Evolutionary conservation across 768 basidiomycete species (phyloP).

Genomic region (Myochromella boudieri): DNA sequence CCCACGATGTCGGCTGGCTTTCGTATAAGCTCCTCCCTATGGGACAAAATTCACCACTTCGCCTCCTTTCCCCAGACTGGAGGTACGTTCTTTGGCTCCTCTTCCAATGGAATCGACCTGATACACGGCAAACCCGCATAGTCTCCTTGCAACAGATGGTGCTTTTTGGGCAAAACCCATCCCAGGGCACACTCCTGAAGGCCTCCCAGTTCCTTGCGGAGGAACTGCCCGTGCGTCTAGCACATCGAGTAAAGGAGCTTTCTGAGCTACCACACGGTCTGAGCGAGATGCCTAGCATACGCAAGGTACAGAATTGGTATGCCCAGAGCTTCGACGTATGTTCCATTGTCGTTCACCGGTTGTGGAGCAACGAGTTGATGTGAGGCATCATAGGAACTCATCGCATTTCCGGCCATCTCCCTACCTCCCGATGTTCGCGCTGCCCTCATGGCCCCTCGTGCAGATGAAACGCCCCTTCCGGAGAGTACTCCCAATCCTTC

Average conservation of each 20-base stretch:
- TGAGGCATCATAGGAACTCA: slow-evolving; percentile 72
- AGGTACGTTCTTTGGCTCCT: slow-evolving; percentile 36
- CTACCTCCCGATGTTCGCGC: slow-evolving; percentile 69
- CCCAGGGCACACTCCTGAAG: slow-evolving; percentile 90
- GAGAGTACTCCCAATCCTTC: slow-evolving; percentile 83
- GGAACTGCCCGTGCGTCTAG: slow-evolving; percentile 92
- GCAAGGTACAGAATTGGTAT: slow-evolving; percentile 98
- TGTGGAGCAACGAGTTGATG: no score
- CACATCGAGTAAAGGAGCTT: slow-evolving; percentile 94
- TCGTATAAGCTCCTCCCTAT: slow-evolving; percentile 63
- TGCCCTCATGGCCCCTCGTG: slow-evolving; percentile 52
- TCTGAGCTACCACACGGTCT: slow-evolving; percentile 92
- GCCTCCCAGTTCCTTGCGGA: slow-evolving; percentile 90
- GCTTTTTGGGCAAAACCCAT: slow-evolving; percentile 93
- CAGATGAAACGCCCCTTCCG: slow-evolving; percentile 55
- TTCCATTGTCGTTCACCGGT: no score
- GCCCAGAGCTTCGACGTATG: slow-evolving; percentile 96
- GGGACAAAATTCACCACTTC: slow-evolving; percentile 84
- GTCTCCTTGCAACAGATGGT: slow-evolving; percentile 99
- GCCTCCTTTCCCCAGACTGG: slow-evolving; percentile 85
- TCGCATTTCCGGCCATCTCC: slow-evolving; percentile 78
- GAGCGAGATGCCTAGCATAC: slow-evolving; percentile 87
- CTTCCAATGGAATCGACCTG: no score
- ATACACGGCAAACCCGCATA: slow-evolving; percentile 22
- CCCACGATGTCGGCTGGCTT: slow-evolving; percentile 55